Evolutionary conservation across 2,329 filamentous ascomycete species (phyloP), one percentile per base, ranked within the genome.

Genomic region (Pestalotiopsis sp.): DNA sequence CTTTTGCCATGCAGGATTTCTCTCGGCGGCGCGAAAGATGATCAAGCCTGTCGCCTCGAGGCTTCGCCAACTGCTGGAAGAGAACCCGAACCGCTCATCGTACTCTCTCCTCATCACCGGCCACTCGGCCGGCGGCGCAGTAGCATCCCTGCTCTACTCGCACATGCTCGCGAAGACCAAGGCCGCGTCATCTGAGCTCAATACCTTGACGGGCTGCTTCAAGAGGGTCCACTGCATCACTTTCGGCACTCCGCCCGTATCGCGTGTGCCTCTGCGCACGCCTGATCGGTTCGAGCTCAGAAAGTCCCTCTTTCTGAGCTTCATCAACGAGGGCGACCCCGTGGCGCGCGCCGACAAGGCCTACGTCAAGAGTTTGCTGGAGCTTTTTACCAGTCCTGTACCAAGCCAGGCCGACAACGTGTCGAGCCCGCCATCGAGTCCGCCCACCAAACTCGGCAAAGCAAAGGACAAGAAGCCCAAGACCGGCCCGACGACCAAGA

Each of bases 301-400:
- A 36, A 94, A 92, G 76, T 94, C 90, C 68, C 77, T 95, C 4
- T 97, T 97, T 77, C 86, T 93, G 65, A 89, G 87, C 57, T 94
- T 97, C 76, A 84, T 95, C 74, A 97, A 97, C 75, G 93, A 97
- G 78, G 94, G 94, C 3, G 94, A 97, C 72, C 93, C 93, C 0
- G 92, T 97, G 0, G 86, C 88, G 0, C 83, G 94, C 36, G 93
- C 93, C 0, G 93, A 97, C 76, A 92, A 90, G 78, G 86, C 88
- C 0, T 95, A 97, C 73, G 84, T 97, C 17, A 87, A 87, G 71
- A 92, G 89, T 41, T 82, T 97, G 11, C 80, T 96, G 1, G 90
- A 92, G 69, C 83, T 97, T 0, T 91, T 93, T 68, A 86, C 89
- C 1, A 85, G 86, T 0, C 88, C 92, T 0, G 80, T 85, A 1